These are phyloP conservation scores for Hordeum vulgare DNA, from an alignment of 176 grass and related monocot genomes.

Conservation along the genomic window MorexV3_pseudomolecules_assembly NC_058522.1:547113505-547114004, in stretches of 20 bases:
- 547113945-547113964: neutral
- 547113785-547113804: neutral
- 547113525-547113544: neutral
- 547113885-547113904: neutral
- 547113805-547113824: neutral
- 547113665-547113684: neutral
- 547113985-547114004: neutral
- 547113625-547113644: neutral
- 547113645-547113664: neutral
- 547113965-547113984: neutral
- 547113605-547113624: neutral
- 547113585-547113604: neutral
- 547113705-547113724: neutral
- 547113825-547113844: neutral
- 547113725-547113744: neutral
- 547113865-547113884: neutral
- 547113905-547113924: neutral
- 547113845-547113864: neutral
- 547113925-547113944: neutral
- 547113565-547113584: neutral
- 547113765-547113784: neutral
- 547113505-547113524: conserved; percentile 7
- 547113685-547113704: neutral
- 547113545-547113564: neutral
- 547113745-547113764: neutral